Base-by-base conservation (phyloP, 1,284 basidiomycete genomes). In the Phylloboletellus chloephorus region DNA sequence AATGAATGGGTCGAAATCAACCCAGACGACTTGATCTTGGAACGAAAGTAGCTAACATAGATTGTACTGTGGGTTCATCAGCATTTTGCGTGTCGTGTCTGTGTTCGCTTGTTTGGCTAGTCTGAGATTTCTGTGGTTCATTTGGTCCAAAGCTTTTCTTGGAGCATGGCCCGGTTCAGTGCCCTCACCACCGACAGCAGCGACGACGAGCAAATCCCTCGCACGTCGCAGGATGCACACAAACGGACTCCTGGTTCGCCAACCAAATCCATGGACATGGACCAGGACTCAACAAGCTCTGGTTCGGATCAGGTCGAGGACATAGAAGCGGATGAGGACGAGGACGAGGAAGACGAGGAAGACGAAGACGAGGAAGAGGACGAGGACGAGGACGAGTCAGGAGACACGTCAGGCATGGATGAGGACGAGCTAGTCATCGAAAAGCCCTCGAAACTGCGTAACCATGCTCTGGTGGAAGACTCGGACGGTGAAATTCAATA, bases 1-100 rank as follows among this genome's bases (percentile, higher is more conserved):
- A 93, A 94, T 50, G 79, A 88, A 50, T 83, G 89, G 72, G 66
- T 73, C 7, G 71, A 79, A 31, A 12, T 60, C 28, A 11, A 31
- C 24, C 17, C 45, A 8, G 15, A 25, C 21, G 37, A 41, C 19
- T 37, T 16, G 9, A 11, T 41, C 12, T 16, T 43, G 30, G 19
- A 37, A 23, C 8, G 23, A 30, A 22, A 31, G 36, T 41, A 34
- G 10, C 2, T 39, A 26, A 31, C 3, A 5, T 15, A 25, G 8
- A 22, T 31, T 32, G 46, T 49, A 35, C 3, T 22, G 15, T 40
- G 30, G 29, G 12, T 20, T 5, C n/a, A 37, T 0, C 19, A 4
- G 10, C 7, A 12, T 26, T n/a, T n/a, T n/a, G n/a, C n/a, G n/a
- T n/a, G n/a, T n/a, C n/a, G n/a, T n/a, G n/a, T n/a, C n/a, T 57